phyloP scores from a whole-genome alignment of 139 green algal species.

The Chloropicon primus region DNA sequence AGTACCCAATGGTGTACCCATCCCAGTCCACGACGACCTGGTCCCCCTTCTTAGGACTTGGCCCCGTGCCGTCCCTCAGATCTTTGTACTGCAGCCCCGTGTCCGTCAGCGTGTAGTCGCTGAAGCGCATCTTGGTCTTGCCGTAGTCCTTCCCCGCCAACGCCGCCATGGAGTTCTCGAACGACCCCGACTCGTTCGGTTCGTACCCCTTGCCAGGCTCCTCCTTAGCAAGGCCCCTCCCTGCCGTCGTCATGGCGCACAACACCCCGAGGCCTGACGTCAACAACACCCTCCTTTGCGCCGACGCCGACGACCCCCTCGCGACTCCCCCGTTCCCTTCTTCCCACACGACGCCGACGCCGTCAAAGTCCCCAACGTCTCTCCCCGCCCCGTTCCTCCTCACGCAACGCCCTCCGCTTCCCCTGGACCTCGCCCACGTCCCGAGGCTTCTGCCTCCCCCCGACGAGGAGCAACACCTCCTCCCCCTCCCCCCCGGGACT shows the following conservation, averaged over 20 bases:
- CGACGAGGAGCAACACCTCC: too few relatives aligned
- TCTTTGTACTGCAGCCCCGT: conserved; percentile 52
- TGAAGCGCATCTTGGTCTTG: conserved; percentile 44
- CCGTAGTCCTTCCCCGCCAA: conserved; percentile 55
- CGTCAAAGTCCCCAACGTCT: too few relatives aligned
- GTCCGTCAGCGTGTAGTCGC: not conserved
- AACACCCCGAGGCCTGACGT: not conserved
- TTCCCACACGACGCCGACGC: too few relatives aligned
- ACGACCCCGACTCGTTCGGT: not conserved
- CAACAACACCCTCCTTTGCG: too few relatives aligned
- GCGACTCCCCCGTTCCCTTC: too few relatives aligned
- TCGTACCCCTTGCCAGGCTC: not conserved
- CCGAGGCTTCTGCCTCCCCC: too few relatives aligned
- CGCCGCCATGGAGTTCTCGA: not conserved
- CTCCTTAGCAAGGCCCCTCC: not conserved
- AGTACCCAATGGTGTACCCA: conserved; percentile 86
- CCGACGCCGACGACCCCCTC: too few relatives aligned
- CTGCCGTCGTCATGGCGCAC: not conserved
- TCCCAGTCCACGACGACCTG: conserved; percentile 74
- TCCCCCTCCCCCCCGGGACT: too few relatives aligned
- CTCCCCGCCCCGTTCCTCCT: too few relatives aligned
- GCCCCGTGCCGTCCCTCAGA: conserved; percentile 30
- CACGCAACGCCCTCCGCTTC: too few relatives aligned
- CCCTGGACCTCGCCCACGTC: too few relatives aligned
- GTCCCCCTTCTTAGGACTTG: conserved; percentile 28